Conservation (phyloP, 768 basidiomycete genomes). For the Trametes cingulata region DNA sequence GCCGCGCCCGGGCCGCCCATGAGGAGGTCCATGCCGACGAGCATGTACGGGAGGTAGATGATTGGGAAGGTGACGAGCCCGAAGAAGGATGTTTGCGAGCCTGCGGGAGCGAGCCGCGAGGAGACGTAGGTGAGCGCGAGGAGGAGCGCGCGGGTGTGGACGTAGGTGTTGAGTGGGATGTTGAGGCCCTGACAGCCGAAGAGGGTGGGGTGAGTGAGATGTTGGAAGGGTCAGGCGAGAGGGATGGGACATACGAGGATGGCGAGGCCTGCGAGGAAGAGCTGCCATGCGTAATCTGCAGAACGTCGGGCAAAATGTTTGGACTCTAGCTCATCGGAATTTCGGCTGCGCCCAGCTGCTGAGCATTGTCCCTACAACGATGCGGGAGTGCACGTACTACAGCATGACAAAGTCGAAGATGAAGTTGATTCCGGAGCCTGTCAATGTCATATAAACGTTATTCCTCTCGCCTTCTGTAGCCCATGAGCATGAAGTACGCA, state of each 20-base stretch:
- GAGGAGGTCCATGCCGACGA: slow-evolving; percentile 73
- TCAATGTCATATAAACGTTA: not conserved
- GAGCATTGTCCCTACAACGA: not conserved
- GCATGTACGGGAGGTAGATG: slow-evolving; percentile 70
- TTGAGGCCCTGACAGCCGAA: slow-evolving; percentile 50
- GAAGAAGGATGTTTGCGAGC: slow-evolving; percentile 71
- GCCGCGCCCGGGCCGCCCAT: slow-evolving; percentile 59
- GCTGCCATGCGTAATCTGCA: slow-evolving; percentile 78
- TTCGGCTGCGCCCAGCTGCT: slow-evolving; percentile 50
- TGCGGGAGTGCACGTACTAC: slow-evolving; percentile 48
- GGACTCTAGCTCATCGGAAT: slow-evolving; percentile 63
- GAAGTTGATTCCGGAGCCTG: slow-evolving; percentile 53
- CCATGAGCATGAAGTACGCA: slow-evolving; percentile 19
- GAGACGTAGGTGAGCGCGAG: slow-evolving; percentile 69
- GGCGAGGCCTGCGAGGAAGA: slow-evolving; percentile 50
- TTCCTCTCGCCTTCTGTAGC: not conserved
- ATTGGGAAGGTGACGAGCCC: slow-evolving; percentile 77
- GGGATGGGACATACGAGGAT: slow-evolving; percentile 56
- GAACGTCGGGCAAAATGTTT: slow-evolving; percentile 58
- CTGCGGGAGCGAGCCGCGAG: slow-evolving; percentile 64
- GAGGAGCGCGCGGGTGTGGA: slow-evolving; percentile 68
- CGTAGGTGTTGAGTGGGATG: slow-evolving; percentile 54
- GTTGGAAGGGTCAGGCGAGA: not conserved
- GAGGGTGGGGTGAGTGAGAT: not conserved
- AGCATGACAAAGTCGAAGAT: slow-evolving; percentile 73